phyloP scores from a whole-genome alignment of 2,329 filamentous ascomycete species.

The Mycosphaerella sp. region DNA sequence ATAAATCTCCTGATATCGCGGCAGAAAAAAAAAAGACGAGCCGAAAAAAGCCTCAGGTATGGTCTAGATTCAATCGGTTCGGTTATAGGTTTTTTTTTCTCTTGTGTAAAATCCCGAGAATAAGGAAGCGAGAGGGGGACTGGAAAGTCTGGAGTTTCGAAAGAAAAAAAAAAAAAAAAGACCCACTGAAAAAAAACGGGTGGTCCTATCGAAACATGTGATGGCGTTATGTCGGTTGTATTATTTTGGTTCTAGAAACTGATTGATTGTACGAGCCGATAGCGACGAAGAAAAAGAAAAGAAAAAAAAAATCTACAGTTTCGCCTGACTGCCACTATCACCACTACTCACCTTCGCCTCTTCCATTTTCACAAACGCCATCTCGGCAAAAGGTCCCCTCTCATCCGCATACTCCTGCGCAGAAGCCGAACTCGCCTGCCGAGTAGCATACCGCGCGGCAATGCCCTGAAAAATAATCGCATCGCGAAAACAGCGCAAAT shows the following conservation, averaged over 20 bases:
- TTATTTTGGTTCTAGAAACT: neutral
- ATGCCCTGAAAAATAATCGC: slow-evolving; percentile 76
- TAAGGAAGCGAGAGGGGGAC: slow-evolving; percentile 6
- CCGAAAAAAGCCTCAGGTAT: slow-evolving; percentile 1
- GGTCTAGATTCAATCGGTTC: too few species aligned
- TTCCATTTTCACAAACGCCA: slow-evolving; percentile 68
- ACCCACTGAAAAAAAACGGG: neutral
- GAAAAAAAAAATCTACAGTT: slow-evolving; percentile 16
- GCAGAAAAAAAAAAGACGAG: slow-evolving; percentile 3
- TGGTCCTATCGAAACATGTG: slow-evolving; percentile 3
- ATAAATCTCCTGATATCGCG: slow-evolving; percentile 3
- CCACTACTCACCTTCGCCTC: slow-evolving; percentile 34
- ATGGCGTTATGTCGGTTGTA: slow-evolving; percentile 7
- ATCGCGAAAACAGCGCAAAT: slow-evolving; percentile 53
- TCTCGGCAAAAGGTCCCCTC: slow-evolving; percentile 64
- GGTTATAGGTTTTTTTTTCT: too few species aligned
- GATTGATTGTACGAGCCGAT: too few species aligned
- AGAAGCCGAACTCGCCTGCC: slow-evolving; percentile 82
- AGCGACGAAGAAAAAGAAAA: too few species aligned
- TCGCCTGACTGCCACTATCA: slow-evolving; percentile 10
- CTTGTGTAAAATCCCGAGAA: neutral
- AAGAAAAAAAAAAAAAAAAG: neutral
- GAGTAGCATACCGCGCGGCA: slow-evolving; percentile 71
- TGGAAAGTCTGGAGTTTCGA: too few species aligned
- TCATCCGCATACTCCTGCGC: slow-evolving; percentile 65